Evolutionary conservation across 2,329 filamentous ascomycete genomes (phyloP).

Genomic region (Daldinia sp.): DNA sequence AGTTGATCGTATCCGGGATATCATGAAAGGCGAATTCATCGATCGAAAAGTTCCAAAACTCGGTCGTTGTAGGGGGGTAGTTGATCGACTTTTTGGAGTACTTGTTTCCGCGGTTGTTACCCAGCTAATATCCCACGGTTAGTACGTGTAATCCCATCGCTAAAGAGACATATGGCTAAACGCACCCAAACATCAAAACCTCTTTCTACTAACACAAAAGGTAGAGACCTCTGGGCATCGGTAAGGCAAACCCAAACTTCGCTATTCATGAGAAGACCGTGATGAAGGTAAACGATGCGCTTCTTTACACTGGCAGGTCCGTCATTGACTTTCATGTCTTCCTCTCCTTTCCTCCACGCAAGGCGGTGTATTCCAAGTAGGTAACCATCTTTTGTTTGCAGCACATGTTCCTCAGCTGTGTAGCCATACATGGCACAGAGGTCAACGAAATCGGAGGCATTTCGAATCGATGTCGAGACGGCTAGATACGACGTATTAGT

Average conservation of each 20-base stretch:
- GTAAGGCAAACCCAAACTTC: constrained; percentile 98
- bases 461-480: constrained; percentile 80
- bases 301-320: constrained; percentile 77
- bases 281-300: constrained; percentile 92
- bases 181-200: constrained; percentile 96
- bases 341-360: constrained; percentile 84
- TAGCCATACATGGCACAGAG: constrained; percentile 94
- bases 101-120: constrained; percentile 98
- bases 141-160: constrained; percentile 42
- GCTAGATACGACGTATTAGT: constrained; percentile 68
- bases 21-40: constrained; percentile 98
- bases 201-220: constrained; percentile 87
- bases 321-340: constrained; percentile 80
- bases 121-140: constrained; percentile 68
- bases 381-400: constrained; percentile 94
- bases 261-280: constrained; percentile 97
- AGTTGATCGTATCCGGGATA: constrained; percentile 93
- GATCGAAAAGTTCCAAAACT: constrained; percentile 98
- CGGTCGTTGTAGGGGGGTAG: constrained; percentile 76
- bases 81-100: constrained; percentile 95
- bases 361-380: constrained; percentile 90
- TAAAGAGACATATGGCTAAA: constrained; percentile 41
- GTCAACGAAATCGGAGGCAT: constrained; percentile 92
- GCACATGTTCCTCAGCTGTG: constrained; percentile 94
- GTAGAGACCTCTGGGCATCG: constrained; percentile 84